Conservation (phyloP, 2,329 filamentous ascomycete species). For the Claviceps sorghi region DNA sequence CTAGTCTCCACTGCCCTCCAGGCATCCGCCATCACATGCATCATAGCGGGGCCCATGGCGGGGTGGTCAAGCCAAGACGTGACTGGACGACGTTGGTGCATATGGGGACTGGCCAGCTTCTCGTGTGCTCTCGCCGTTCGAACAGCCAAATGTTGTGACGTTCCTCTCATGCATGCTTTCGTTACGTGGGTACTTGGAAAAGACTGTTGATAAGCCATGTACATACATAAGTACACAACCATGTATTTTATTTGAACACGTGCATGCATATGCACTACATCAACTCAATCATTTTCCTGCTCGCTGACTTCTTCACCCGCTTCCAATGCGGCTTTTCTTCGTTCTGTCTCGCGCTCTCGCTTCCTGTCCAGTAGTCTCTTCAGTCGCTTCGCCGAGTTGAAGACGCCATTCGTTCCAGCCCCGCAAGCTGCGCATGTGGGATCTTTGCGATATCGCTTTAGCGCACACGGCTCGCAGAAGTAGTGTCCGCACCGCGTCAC, state of each 20-base stretch:
- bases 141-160: too few relatives aligned
- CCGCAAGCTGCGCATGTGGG: slow-evolving; percentile 79
- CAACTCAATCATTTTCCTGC: slow-evolving; percentile 18
- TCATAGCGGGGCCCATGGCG: not conserved
- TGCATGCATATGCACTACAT: not conserved
- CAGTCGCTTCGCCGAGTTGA: slow-evolving; percentile 74
- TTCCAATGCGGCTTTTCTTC: slow-evolving; percentile 37
- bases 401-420: slow-evolving; percentile 72
- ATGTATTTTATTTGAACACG: too few relatives aligned
- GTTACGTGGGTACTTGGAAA: not conserved
- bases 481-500: slow-evolving; percentile 90
- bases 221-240: too few relatives aligned
- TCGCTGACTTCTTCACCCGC: slow-evolving; percentile 35
- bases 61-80: not conserved
- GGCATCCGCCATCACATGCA: too few relatives aligned
- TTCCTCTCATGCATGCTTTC: not conserved
- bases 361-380: slow-evolving; percentile 68
- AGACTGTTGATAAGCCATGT: not conserved
- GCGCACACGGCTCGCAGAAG: slow-evolving; percentile 82
- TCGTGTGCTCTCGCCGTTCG: too few relatives aligned
- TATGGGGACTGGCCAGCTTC: not conserved
- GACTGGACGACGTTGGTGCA: not conserved
- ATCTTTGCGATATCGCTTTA: slow-evolving; percentile 74
- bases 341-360: slow-evolving; percentile 43
- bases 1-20: too few relatives aligned